phyloP scores from a whole-genome alignment of 257 asterid genomes.

The Coffea canephora region DNA sequence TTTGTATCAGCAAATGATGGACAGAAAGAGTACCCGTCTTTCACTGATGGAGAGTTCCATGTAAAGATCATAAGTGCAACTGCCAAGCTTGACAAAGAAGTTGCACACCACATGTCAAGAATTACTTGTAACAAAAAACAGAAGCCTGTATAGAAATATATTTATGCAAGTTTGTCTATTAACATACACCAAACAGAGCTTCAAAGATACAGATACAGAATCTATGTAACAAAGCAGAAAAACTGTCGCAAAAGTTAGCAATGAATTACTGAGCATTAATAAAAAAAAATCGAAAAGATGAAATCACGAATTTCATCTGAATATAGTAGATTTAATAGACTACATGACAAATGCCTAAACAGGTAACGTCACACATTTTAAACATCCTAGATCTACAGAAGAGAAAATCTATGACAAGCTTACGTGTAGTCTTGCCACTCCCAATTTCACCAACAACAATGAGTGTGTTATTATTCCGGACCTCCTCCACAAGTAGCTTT shows the following conservation, averaged over 20 bases:
- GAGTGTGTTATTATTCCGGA: conserved; percentile 61
- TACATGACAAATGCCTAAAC: background rate
- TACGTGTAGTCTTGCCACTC: conserved; percentile 98
- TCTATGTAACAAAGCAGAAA: background rate
- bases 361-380: background rate
- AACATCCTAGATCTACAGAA: background rate
- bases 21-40: no score
- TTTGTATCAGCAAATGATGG: no score
- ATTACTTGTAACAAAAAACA: no score
- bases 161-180: background rate
- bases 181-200: background rate
- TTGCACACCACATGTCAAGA: background rate
- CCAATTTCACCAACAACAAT: conserved; percentile 98
- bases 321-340: background rate
- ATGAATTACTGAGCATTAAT: background rate
- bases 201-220: background rate
- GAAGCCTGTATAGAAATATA: background rate
- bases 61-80: background rate
- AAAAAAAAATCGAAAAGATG: no score
- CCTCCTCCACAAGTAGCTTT: conserved; percentile 84
- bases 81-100: background rate
- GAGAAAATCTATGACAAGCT: conserved; percentile 27
- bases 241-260: background rate
- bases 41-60: background rate
- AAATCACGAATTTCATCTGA: no score